Evolutionary conservation across 2,329 filamentous ascomycete genomes (phyloP), one percentile per base, ranked within the genome.

Genomic region (Verticillium klebahnii): DNA sequence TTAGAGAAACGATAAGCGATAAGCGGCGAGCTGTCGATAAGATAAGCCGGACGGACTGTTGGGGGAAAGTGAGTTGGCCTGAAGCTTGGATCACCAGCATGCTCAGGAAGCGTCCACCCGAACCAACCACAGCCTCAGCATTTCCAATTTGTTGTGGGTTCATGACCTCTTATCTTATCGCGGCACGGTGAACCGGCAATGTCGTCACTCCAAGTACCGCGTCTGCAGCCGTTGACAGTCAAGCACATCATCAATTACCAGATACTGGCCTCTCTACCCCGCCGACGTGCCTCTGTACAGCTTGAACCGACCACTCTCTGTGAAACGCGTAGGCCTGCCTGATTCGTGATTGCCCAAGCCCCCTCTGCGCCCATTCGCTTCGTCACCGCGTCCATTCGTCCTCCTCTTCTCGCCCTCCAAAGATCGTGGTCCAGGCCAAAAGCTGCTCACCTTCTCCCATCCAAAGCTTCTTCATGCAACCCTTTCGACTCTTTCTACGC

Each of bases 401-500:
- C 45, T 12, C 54, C 25, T 19, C 52, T 55, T 14, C 23, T 15
- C 23, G 25, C 11, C 23, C 14, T 55, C 23, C 14, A 23, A 32
- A 9, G 6, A 56, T n/a, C 54, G 17, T 17, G 25, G 19, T 31
- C 25, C 23, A 32, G 34, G 19, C 36, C 50, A n/a, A 11, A 25
- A 23, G 40, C 5, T 29, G 32, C 54, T 25, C 17, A 9, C 14
- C 40, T 19, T 58, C 25, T 39, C n/a, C 62, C 25, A 23, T 29
- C 37, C 45, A n/a, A 45, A 45, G 39, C 39, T 45, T 50, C 55
- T 59, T 59, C 58, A 65, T 65, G 64, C 62, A 63, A 56, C 31
- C 59, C 37, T 25, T 55, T 39, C 57, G 31, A 61, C 32, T 57
- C 54, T 37, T 65, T 11, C 32, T 58, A 19, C 60, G 56, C 17